A percentile compares a stretch with the other conserved stretches of the same genome.
Conservation (phyloP, 768 basidiomycete species). For the Termitomyces sp. region DNA sequence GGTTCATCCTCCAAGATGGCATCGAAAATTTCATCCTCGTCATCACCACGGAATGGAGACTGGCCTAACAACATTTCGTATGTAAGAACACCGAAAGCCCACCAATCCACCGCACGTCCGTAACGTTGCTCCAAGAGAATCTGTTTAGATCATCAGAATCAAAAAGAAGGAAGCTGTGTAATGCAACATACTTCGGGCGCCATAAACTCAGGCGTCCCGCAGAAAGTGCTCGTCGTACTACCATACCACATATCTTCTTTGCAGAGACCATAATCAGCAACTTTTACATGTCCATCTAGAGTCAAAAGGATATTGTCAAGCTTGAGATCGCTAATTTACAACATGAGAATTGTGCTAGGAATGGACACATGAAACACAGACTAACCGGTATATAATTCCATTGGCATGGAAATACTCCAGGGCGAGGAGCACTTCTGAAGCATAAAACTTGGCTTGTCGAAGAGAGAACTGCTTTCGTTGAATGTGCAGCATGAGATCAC, state of each 20-base stretch:
- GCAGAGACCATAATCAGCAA: constrained; percentile 98
- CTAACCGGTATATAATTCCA: constrained; percentile 97
- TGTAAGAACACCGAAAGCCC: constrained; percentile 98
- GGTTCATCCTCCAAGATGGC: constrained; percentile 99
- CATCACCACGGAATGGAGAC: constrained; percentile 98
- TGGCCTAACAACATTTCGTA: constrained; percentile 99
- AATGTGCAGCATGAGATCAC: constrained; percentile 99
- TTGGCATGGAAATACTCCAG: constrained; percentile 98
- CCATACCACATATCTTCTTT: constrained; percentile 99
- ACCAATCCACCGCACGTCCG: constrained; percentile 99
- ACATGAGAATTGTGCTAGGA: constrained; percentile 3
- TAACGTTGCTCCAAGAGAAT: constrained; percentile 99
- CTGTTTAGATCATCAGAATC: constrained; percentile 34
- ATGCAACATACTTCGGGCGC: constrained; percentile 82
- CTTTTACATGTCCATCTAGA: constrained; percentile 96
- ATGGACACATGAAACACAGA: constrained; percentile 4
- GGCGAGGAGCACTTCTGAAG: constrained; percentile 92
- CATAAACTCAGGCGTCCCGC: constrained; percentile 99
- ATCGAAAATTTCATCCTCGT: constrained; percentile 99
- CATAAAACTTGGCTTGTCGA: constrained; percentile 98
- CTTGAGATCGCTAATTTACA: constrained; percentile 77
- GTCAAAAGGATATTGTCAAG: constrained; percentile 97
- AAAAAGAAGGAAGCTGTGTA: background rate
- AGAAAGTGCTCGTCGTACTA: constrained; percentile 96
- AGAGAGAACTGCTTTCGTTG: constrained; percentile 99